Percentiles rank a stretch among this genome's conserved stretches.
phyloP scores from a whole-genome alignment of 2,329 filamentous ascomycete genomes.

The Ophiostoma australiae region DNA sequence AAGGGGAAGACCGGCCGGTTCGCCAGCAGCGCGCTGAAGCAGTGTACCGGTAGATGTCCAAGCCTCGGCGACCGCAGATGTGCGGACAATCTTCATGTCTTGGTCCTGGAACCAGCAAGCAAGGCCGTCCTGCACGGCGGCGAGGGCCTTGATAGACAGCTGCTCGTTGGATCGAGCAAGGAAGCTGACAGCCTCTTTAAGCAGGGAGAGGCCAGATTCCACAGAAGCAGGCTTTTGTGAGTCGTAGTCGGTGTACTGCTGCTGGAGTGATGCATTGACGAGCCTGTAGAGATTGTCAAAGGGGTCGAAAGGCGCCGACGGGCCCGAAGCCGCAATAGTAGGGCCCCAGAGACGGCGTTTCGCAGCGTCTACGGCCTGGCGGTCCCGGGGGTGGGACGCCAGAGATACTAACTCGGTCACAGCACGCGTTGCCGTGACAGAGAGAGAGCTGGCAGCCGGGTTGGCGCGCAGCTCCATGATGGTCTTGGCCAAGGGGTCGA shows the following conservation, averaged over 20 bases:
- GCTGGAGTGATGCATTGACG: constrained; percentile 48
- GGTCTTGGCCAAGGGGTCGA: constrained; percentile 64
- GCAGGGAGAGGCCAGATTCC: constrained; percentile 41
- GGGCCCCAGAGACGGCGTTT: constrained; percentile 63
- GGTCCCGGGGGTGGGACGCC: constrained; percentile 54
- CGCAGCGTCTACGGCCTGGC: constrained; percentile 60
- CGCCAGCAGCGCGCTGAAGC: not conserved
- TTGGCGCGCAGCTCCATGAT: constrained; percentile 39
- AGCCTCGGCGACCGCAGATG: constrained; percentile 38
- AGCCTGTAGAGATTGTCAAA: constrained; percentile 63
- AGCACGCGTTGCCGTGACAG: constrained; percentile 35
- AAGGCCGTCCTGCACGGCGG: constrained; percentile 58
- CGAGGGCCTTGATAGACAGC: constrained; percentile 52
- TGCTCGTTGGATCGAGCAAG: constrained; percentile 45
- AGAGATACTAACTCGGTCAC: constrained; percentile 42
- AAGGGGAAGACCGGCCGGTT: constrained; percentile 38
- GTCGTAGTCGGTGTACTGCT: constrained; percentile 45
- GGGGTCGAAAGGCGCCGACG: constrained; percentile 50
- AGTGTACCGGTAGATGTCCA: constrained; percentile 37
- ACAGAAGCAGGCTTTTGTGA: constrained; percentile 28
- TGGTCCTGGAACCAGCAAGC: constrained; percentile 60
- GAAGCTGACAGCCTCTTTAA: constrained; percentile 52
- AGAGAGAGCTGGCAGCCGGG: constrained; percentile 25
- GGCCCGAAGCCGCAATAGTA: constrained; percentile 36
- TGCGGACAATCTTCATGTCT: constrained; percentile 40